phyloP scores from a whole-genome alignment of 345 rosid genomes.

The Sapria himalayana region DNA sequence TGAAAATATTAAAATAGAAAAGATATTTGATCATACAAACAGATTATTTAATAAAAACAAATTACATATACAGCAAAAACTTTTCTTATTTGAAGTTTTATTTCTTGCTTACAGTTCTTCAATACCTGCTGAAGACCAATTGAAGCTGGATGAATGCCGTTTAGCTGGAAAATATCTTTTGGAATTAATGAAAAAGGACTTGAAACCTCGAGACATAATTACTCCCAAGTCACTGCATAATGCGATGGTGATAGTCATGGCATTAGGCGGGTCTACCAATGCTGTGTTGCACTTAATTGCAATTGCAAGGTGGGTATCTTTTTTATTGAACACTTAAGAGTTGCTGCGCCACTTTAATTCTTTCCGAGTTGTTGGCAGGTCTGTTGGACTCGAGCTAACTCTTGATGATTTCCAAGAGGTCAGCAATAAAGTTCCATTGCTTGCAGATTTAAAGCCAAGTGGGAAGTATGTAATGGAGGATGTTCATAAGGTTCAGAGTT shows the following conservation, averaged over 20 bases:
- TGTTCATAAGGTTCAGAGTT: conserved; percentile 55
- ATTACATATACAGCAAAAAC: too few relatives aligned
- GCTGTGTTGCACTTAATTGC: conserved; percentile 94
- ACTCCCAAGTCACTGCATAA: conserved; percentile 59
- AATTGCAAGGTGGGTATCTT: conserved; percentile 52
- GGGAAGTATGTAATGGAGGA: conserved; percentile 98
- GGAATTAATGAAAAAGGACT: conserved; percentile 66
- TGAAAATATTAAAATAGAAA: too few relatives aligned
- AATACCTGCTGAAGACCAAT: conserved; percentile 79
- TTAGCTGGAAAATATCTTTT: conserved; percentile 77
- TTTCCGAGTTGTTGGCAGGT: conserved; percentile 50
- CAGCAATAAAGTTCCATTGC: conserved; percentile 75
- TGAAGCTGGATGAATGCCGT: conserved; percentile 84
- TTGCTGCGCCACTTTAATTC: too few relatives aligned
- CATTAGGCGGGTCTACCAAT: conserved; percentile 93
- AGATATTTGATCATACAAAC: too few relatives aligned
- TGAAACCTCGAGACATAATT: conserved; percentile 87
- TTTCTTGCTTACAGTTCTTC: conserved; percentile 48
- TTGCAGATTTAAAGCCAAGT: conserved; percentile 94
- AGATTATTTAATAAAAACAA: too few relatives aligned
- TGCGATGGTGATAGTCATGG: conserved; percentile 98
- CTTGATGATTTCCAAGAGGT: conserved; percentile 95
- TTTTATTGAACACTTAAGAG: too few relatives aligned
- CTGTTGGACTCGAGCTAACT: conserved; percentile 76
- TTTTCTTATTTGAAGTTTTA: too few relatives aligned